Percentiles rank a stretch among this genome's conserved stretches.
phyloP scores from a whole-genome alignment of 2,329 filamentous ascomycete genomes.

The Arachnomyces sp. region DNA sequence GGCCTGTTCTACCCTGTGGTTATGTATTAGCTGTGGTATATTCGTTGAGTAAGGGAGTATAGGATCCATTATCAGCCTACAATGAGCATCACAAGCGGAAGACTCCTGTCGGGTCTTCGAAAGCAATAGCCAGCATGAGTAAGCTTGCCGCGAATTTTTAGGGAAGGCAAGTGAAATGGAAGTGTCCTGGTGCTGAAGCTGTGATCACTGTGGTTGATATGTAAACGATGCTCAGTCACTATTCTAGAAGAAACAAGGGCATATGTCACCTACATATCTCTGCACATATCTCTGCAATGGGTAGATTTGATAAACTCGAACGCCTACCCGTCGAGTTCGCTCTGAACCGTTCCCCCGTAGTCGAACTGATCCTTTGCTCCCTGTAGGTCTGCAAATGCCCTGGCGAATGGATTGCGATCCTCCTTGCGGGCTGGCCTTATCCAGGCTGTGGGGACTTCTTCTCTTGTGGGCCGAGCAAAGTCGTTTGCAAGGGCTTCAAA shows the following conservation, averaged over 20 bases:
- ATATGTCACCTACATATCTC: too few species aligned
- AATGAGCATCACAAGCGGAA: neutral
- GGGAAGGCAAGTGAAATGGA: conserved; percentile 1
- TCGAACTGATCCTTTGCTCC: neutral
- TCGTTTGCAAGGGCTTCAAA: conserved; percentile 1
- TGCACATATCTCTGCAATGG: too few species aligned
- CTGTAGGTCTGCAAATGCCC: neutral
- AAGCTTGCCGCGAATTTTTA: conserved; percentile 1
- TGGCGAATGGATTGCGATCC: neutral
- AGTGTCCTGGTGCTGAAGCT: neutral
- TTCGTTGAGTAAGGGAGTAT: too few species aligned
- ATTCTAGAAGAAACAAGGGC: too few species aligned
- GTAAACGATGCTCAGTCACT: too few species aligned
- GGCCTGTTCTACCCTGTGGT: neutral
- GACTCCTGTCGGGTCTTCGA: neutral
- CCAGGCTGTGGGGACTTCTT: neutral
- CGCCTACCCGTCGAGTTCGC: too few species aligned
- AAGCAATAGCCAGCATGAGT: neutral
- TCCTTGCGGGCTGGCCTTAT: too few species aligned
- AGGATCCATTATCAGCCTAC: neutral
- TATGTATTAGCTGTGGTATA: too few species aligned
- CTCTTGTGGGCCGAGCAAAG: neutral
- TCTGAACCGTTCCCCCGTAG: too few species aligned
- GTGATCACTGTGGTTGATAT: neutral
- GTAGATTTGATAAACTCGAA: too few species aligned